Evolutionary conservation across 768 basidiomycete genomes (phyloP).

Genomic region (Auriscalpium vulgare): DNA sequence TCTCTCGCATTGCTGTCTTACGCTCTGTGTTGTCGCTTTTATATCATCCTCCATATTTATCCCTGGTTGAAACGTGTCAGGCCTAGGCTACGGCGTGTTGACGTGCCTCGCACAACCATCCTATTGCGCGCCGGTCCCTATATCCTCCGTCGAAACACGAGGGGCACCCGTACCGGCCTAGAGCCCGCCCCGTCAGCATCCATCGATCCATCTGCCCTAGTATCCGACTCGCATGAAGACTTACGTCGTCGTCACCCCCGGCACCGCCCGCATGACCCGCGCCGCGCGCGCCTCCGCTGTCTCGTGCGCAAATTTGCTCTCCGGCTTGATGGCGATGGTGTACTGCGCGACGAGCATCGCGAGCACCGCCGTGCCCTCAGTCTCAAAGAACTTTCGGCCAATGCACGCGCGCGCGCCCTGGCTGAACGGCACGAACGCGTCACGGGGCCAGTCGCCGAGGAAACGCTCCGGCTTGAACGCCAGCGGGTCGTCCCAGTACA

Average conservation of each 20-base stretch:
- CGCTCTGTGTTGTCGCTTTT: no score
- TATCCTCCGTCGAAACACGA: no score
- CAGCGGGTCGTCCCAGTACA: conserved; percentile 48
- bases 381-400: conserved; percentile 38
- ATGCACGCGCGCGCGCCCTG: conserved; percentile 3
- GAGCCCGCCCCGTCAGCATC: no score
- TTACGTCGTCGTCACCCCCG: conserved; percentile 1
- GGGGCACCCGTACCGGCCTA: no score
- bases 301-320: conserved; percentile 36
- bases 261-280: neutral
- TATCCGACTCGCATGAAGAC: neutral
- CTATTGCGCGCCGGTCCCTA: no score
- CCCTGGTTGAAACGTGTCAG: no score
- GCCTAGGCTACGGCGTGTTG: no score
- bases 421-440: conserved; percentile 27
- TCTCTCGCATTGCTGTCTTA: no score
- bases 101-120: no score
- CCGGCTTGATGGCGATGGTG: conserved; percentile 40
- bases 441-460: conserved; percentile 22
- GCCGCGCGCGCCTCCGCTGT: conserved; percentile 35
- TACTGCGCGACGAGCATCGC: conserved; percentile 38
- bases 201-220: no score
- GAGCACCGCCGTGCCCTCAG: conserved; percentile 38
- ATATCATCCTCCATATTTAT: no score
- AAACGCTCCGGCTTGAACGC: conserved; percentile 34